phyloP scores from a whole-genome alignment of 805 yeast genomes.

The Cyberlindnera bimundalis region DNA sequence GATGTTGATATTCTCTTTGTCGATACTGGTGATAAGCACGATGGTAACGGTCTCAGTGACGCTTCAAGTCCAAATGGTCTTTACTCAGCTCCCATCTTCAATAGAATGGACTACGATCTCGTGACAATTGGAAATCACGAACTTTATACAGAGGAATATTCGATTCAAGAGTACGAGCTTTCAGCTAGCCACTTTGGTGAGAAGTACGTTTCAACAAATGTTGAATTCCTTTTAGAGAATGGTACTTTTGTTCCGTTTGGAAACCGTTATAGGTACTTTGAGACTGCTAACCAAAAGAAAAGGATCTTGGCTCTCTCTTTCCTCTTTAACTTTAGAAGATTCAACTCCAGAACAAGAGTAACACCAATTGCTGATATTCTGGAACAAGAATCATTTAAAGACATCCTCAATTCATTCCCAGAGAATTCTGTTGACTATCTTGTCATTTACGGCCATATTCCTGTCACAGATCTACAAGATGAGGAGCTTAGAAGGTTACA shows the following conservation, averaged over 20 bases:
- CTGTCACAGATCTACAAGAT: constrained; percentile 44
- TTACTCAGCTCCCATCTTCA: constrained; percentile 59
- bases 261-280: constrained; percentile 57
- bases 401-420: constrained; percentile 33
- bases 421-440: constrained; percentile 56
- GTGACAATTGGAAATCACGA: constrained; percentile 92
- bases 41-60: constrained; percentile 90
- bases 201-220: constrained; percentile 69
- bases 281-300: constrained; percentile 49
- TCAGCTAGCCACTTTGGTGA: constrained; percentile 59
- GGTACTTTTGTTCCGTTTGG: constrained; percentile 63
- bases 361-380: constrained; percentile 55
- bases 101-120: constrained; percentile 65
- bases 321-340: constrained; percentile 67
- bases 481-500: constrained; percentile 35
- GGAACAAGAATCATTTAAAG: constrained; percentile 61
- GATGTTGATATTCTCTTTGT: constrained; percentile 66
- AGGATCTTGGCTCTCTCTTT: constrained; percentile 72
- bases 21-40: constrained; percentile 93
- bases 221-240: constrained; percentile 47
- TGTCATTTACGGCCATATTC: constrained; percentile 77
- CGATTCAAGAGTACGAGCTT: constrained; percentile 59
- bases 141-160: constrained; percentile 63
- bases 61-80: constrained; percentile 71
- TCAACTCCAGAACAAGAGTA: constrained; percentile 60